Evolutionary conservation across 2,329 filamentous ascomycete genomes (phyloP), one percentile per base, ranked within the genome.

Genomic region (Simplicillium aogashimaense): DNA sequence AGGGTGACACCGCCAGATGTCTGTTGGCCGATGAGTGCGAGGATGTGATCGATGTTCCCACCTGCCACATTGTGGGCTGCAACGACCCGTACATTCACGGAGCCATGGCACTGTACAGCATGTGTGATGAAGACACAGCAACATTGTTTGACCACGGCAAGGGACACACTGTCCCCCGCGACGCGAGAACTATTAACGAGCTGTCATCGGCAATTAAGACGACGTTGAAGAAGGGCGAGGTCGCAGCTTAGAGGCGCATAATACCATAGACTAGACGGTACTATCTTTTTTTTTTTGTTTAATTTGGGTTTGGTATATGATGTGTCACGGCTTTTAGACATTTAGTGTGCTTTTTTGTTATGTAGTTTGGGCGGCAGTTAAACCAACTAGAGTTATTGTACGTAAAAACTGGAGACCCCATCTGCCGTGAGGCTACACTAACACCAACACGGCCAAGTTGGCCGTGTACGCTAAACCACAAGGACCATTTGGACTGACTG

Each of bases 101-200:
- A 0, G 72, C 73, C 3, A 67, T 79, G 60, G 74, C 76, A 0
- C 63, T 81, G 3, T 80, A 72, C 57, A 76, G 77, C 47, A 65
- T 78, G 17, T 82, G 76, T 46, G 72, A 80, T 36, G 67, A 67
- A 1, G 76, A 81, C 42, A 69, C 60, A 1, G 76, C 76, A 0
- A 64, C 67, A 29, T 63, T 81, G n/a, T 81, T 81, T 44, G 77
- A 82, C 47, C 76, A 80, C 45, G 77, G 74, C 4, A 79, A 79
- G 49, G 78, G 77, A 0, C 78, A 82, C 50, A 79, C 74, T 0
- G 59, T 81, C 4, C 77, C 78, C 0, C 61, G 74, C 44, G 71
- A 75, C 41, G 63, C 61, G 40, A 60, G 59, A 12, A 69, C 67
- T 0, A 61, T 72, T 40, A 61, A 61, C 45, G 69, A 73, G 46